Percentiles rank a stretch among this genome's conserved stretches.
phyloP scores from a whole-genome alignment of 768 basidiomycete species.

The Xerocomellus intermedius region DNA sequence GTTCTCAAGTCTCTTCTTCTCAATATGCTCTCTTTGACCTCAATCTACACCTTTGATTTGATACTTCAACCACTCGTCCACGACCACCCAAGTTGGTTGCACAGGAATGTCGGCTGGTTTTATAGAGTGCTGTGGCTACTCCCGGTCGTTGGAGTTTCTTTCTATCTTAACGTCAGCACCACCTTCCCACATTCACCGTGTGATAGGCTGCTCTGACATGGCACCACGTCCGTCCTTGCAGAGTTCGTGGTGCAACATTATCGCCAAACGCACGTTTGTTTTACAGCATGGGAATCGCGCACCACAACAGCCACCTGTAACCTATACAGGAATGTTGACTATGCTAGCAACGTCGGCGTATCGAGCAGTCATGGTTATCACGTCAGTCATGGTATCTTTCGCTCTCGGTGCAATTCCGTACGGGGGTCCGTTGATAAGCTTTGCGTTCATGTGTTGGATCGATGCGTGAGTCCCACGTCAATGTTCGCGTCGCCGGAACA shows the following conservation, averaged over 20 bases:
- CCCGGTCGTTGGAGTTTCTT: slow-evolving; percentile 70
- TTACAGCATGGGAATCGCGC: slow-evolving; percentile 69
- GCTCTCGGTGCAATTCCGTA: slow-evolving; percentile 62
- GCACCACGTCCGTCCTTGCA: slow-evolving; percentile 28
- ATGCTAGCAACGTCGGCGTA: slow-evolving; percentile 80
- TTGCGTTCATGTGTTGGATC: slow-evolving; percentile 81
- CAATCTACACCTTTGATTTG: slow-evolving; percentile 75
- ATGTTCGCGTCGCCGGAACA: background rate
- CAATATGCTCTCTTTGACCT: slow-evolving; percentile 67
- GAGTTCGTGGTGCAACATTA: slow-evolving; percentile 75
- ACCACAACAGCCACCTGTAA: slow-evolving; percentile 49
- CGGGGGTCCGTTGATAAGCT: slow-evolving; percentile 57
- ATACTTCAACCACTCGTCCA: slow-evolving; percentile 66
- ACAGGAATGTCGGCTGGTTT: slow-evolving; percentile 71
- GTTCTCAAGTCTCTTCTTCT: slow-evolving; percentile 73
- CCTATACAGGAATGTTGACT: slow-evolving; percentile 69
- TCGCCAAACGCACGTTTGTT: slow-evolving; percentile 71
- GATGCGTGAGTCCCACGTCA: slow-evolving; percentile 63
- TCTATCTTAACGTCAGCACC: slow-evolving; percentile 76
- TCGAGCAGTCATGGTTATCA: slow-evolving; percentile 76
- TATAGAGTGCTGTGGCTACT: slow-evolving; percentile 78
- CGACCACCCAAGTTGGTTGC: slow-evolving; percentile 62
- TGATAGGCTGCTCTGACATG: slow-evolving; percentile 15
- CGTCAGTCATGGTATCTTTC: slow-evolving; percentile 69
- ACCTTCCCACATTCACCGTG: slow-evolving; percentile 3